Conservation (phyloP, 2,329 filamentous ascomycete species). For the Trichoderma simmonsii region DNA sequence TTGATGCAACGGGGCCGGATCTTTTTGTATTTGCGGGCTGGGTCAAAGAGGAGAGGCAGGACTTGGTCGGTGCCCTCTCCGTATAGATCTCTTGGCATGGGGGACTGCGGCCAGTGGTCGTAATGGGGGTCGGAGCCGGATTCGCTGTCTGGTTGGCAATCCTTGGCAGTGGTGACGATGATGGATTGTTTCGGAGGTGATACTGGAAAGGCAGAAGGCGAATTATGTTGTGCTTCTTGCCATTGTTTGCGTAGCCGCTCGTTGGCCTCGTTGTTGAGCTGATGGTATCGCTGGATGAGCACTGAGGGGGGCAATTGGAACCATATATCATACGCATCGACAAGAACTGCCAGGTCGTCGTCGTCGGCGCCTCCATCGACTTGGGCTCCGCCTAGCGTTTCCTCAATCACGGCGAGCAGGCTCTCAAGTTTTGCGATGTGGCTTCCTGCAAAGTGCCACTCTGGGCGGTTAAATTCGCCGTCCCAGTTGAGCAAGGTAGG, state of each 20-base stretch:
- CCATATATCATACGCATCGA: conserved; percentile 40
- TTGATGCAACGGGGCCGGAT: conserved; percentile 30
- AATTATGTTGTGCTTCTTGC: conserved; percentile 12
- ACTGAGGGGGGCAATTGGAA: conserved; percentile 40
- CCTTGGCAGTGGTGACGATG: conserved; percentile 32
- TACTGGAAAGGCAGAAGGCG: conserved; percentile 17
- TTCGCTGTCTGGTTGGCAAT: conserved; percentile 33
- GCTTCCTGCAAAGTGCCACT: conserved; percentile 38
- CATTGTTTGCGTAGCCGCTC: conserved; percentile 23
- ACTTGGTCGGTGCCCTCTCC: conserved; percentile 33
- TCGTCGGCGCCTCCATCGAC: neutral
- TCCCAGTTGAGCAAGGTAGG: conserved; percentile 39
- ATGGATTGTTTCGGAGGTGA: conserved; percentile 27
- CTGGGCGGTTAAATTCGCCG: conserved; percentile 36
- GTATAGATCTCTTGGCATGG: conserved; percentile 34
- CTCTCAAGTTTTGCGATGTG: conserved; percentile 38
- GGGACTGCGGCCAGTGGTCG: conserved; percentile 37
- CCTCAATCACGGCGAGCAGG: conserved; percentile 24
- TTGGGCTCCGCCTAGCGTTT: conserved; percentile 20
- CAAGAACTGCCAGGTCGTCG: conserved; percentile 31
- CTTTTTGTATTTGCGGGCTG: conserved; percentile 32
- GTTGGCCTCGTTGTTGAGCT: conserved; percentile 25
- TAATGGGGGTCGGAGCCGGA: conserved; percentile 37
- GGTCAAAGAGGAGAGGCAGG: conserved; percentile 27
- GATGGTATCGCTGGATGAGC: conserved; percentile 34